phyloP scores from a whole-genome alignment of 768 basidiomycete species.

The Leccinellum luteum region DNA sequence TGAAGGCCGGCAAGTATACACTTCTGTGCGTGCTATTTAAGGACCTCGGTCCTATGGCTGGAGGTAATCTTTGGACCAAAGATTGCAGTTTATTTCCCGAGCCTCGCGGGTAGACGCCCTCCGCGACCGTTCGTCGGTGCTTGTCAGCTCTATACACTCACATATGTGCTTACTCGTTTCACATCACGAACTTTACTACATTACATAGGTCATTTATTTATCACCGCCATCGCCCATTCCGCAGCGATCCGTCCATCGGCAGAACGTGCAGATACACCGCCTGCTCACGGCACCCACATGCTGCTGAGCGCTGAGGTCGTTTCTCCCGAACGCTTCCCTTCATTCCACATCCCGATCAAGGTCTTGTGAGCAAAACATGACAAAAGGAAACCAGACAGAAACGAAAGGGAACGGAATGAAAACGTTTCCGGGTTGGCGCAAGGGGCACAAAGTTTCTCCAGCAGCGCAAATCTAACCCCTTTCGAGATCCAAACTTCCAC shows the following conservation, averaged over 20 bases:
- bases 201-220: neutral
- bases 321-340: too few relatives aligned
- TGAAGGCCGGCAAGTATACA: neutral
- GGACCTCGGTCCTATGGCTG: conserved; percentile 22
- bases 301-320: too few relatives aligned
- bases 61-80: conserved; percentile 1
- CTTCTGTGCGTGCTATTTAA: conserved; percentile 6
- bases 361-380: neutral
- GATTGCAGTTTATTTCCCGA: neutral
- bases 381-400: neutral
- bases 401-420: neutral
- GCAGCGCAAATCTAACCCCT: neutral
- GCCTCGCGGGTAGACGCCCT: conserved; percentile 15
- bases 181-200: neutral
- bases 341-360: neutral
- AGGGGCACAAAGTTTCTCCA: neutral
- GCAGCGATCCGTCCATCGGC: too few relatives aligned
- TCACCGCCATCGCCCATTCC: neutral
- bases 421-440: neutral
- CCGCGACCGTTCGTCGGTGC: neutral
- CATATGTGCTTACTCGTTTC: neutral
- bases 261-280: too few relatives aligned
- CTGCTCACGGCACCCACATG: too few relatives aligned
- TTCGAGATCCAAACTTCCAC: neutral
- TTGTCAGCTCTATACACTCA: neutral